Conservation (phyloP, 306 rosid species). For the Vigna trinervia region DNA sequence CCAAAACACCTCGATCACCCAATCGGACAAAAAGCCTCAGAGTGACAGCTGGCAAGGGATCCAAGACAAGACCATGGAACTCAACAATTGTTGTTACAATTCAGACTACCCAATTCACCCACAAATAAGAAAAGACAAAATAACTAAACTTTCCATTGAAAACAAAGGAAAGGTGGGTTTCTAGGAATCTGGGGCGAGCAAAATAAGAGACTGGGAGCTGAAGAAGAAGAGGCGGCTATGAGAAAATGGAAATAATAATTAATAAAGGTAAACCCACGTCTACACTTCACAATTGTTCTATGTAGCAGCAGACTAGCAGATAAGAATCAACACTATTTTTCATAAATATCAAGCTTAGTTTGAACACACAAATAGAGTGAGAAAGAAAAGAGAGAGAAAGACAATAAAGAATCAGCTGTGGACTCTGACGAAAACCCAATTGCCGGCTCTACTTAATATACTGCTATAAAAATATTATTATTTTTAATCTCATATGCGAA, state of each 20-base stretch:
- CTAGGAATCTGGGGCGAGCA: constrained; percentile 21
- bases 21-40: constrained; percentile 36
- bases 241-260: background rate
- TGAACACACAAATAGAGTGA: constrained; percentile 21
- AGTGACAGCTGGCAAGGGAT: constrained; percentile 37
- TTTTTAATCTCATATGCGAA: no score
- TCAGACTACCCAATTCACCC: constrained; percentile 24
- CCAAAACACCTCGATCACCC: constrained; percentile 45
- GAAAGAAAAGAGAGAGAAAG: constrained; percentile 22
- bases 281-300: constrained; percentile 10
- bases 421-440: constrained; percentile 50
- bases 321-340: constrained; percentile 29
- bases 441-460: constrained; percentile 40
- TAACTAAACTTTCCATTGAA: constrained; percentile 5
- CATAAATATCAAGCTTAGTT: constrained; percentile 26
- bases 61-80: constrained; percentile 44
- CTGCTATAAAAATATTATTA: background rate
- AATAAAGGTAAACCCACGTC: constrained; percentile 26
- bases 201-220: constrained; percentile 23
- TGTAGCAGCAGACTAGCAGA: constrained; percentile 19
- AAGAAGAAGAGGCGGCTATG: constrained; percentile 50
- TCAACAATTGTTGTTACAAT: background rate
- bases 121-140: constrained; percentile 34
- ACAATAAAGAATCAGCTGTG: constrained; percentile 31
- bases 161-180: constrained; percentile 33